Evolutionary conservation across 1,139 yeast species (phyloP).

Genomic region (Geotrichum aggregatum): DNA sequence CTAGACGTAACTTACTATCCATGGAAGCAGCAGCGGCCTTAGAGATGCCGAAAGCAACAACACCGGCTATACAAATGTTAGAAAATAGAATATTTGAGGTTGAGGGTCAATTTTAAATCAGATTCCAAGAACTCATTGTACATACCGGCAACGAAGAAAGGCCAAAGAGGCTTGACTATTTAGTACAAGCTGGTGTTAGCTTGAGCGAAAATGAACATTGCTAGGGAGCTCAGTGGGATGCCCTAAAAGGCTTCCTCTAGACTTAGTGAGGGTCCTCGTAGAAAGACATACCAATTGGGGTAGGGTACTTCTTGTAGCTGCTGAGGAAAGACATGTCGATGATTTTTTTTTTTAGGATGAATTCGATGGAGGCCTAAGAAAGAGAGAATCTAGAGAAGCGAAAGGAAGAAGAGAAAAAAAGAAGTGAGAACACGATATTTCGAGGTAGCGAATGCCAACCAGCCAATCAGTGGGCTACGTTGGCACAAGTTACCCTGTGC

Average conservation of each 20-base stretch:
- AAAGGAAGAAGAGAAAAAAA: constrained; percentile 4
- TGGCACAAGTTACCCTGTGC: background rate
- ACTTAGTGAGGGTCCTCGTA: too few species aligned
- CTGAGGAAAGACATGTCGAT: constrained; percentile 20
- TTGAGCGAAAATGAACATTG: background rate
- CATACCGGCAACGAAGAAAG: constrained; percentile 59
- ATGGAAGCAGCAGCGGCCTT: constrained; percentile 55
- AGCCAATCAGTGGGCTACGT: background rate
- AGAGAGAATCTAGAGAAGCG: constrained; percentile 1
- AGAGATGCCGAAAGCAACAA: constrained; percentile 52
- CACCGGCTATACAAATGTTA: constrained; percentile 35
- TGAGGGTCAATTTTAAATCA: too few species aligned
- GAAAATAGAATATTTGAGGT: too few species aligned
- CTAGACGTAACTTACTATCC: constrained; percentile 42
- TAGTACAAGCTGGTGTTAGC: too few species aligned
- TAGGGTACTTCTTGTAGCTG: constrained; percentile 44
- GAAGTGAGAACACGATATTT: background rate
- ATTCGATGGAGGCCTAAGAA: background rate
- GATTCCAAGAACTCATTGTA: constrained; percentile 17
- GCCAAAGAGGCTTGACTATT: constrained; percentile 63
- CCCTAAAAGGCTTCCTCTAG: too few species aligned
- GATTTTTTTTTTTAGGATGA: background rate
- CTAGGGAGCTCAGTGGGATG: too few species aligned
- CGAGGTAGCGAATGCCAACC: background rate
- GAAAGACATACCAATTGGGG: constrained; percentile 43